A percentile compares a stretch with the other conserved stretches of the same genome.
These are phyloP conservation scores for Saturnispora mendoncae DNA, from an alignment of 805 yeast species.

Conservation along the genomic window DNA sequence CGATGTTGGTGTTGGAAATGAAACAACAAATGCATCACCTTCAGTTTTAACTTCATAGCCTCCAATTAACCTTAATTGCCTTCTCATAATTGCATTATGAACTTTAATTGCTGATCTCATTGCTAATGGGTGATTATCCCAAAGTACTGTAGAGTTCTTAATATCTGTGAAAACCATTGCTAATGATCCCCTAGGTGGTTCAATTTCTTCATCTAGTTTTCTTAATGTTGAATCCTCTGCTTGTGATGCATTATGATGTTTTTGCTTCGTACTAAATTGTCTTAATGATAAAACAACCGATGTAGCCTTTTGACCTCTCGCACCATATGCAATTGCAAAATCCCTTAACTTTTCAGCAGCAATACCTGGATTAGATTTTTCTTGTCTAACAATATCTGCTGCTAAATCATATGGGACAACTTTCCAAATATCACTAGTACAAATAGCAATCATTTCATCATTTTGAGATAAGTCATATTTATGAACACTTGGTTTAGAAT, in stretches of 20 bases:
- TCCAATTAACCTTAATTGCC: slow-evolving; percentile 84
- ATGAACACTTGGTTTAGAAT: slow-evolving; percentile 76
- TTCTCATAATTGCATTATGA: slow-evolving; percentile 89
- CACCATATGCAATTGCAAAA: slow-evolving; percentile 89
- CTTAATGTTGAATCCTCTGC: slow-evolving; percentile 73
- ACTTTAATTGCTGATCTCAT: slow-evolving; percentile 96
- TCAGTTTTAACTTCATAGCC: slow-evolving; percentile 98
- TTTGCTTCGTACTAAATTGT: slow-evolving; percentile 34
- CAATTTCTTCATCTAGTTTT: slow-evolving; percentile 79
- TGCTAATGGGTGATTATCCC: slow-evolving; percentile 90
- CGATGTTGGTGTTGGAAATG: slow-evolving; percentile 85
- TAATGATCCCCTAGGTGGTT: slow-evolving; percentile 89
- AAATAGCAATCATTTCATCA: slow-evolving; percentile 82
- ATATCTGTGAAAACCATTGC: slow-evolving; percentile 98
- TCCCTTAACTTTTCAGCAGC: slow-evolving; percentile 94
- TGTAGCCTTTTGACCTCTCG: slow-evolving; percentile 57
- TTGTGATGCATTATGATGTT: slow-evolving; percentile 33
- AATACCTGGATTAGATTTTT: slow-evolving; percentile 70
- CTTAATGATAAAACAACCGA: slow-evolving; percentile 72
- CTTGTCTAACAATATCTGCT: slow-evolving; percentile 81
- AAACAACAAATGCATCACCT: slow-evolving; percentile 98
- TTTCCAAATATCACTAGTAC: slow-evolving; percentile 81
- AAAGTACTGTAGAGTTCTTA: slow-evolving; percentile 81
- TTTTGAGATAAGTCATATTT: slow-evolving; percentile 50
- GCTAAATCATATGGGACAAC: slow-evolving; percentile 73